Percentiles rank a stretch among this genome's conserved stretches.
Conservation (phyloP, 1,139 yeast genomes). For the Saccharomyces hybrid region DNA sequence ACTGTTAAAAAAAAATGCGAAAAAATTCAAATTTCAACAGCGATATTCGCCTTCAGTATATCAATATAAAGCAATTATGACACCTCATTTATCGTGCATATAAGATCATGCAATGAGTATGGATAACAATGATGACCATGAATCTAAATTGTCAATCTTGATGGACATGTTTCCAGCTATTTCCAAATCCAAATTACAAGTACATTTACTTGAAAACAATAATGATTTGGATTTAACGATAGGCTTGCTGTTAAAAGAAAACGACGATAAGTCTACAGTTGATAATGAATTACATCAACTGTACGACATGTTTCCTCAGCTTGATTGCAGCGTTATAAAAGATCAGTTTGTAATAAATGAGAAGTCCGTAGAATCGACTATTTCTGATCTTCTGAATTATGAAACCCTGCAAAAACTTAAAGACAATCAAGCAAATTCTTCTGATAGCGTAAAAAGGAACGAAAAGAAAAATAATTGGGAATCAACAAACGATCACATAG, state of each 20-base stretch:
- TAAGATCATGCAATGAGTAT: background rate
- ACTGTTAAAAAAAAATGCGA: background rate
- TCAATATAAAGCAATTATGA: background rate
- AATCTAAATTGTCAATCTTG: background rate
- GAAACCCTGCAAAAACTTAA: background rate
- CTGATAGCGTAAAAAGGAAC: background rate
- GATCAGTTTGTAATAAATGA: background rate
- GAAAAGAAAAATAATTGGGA: conserved; percentile 6
- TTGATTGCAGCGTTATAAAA: background rate
- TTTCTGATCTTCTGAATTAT: background rate
- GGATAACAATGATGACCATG: background rate
- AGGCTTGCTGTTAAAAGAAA: background rate
- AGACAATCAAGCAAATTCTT: background rate
- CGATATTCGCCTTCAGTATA: background rate
- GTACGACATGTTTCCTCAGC: background rate
- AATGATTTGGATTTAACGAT: background rate
- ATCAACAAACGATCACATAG: conserved; percentile 6
- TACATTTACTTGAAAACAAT: background rate
- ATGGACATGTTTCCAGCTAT: background rate
- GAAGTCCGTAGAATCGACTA: background rate
- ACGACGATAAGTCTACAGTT: background rate
- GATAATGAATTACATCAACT: background rate
- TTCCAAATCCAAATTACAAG: background rate
- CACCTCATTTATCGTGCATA: background rate
- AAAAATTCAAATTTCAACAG: background rate